Evolutionary conservation across 169 alveolate species (phyloP).

Genomic region (Plasmodium yoelii): DNA sequence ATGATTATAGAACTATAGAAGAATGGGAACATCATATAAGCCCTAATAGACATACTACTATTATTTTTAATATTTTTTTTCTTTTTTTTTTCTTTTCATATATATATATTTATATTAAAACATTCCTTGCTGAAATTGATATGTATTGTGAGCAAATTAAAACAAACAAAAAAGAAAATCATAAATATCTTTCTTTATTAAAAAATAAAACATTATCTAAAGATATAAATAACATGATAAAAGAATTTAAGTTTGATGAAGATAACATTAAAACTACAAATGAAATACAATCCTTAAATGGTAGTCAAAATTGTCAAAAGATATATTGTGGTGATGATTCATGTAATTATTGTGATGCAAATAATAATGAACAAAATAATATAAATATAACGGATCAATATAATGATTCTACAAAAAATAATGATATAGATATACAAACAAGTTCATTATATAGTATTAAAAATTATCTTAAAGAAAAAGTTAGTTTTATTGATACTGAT

Average conservation of each 20-base stretch:
- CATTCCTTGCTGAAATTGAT: constrained; percentile 28
- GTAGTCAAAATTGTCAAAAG: no score
- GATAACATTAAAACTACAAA: no score
- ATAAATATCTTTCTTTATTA: neutral
- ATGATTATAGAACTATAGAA: constrained; percentile 54
- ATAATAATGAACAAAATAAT: no score
- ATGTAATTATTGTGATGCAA: no score
- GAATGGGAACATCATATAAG: constrained; percentile 75
- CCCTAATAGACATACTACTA: constrained; percentile 71
- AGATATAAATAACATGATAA: neutral
- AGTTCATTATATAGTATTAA: no score
- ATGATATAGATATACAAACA: no score
- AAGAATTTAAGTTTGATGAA: constrained; percentile 2
- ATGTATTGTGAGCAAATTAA: constrained; percentile 9
- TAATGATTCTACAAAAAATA: no score
- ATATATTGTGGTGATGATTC: no score
- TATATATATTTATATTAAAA: constrained; percentile 44
- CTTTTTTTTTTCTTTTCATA: constrained; percentile 62
- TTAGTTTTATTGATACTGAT: neutral
- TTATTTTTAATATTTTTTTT: constrained; percentile 65
- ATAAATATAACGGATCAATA: no score
- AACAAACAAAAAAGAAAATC: neutral
- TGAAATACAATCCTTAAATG: no score
- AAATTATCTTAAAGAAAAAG: neutral
- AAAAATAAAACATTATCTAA: neutral